These are phyloP conservation scores for Paramarasmius palmivorus DNA, from an alignment of 1,284 basidiomycete species.

Conservation along the genomic window DNA sequence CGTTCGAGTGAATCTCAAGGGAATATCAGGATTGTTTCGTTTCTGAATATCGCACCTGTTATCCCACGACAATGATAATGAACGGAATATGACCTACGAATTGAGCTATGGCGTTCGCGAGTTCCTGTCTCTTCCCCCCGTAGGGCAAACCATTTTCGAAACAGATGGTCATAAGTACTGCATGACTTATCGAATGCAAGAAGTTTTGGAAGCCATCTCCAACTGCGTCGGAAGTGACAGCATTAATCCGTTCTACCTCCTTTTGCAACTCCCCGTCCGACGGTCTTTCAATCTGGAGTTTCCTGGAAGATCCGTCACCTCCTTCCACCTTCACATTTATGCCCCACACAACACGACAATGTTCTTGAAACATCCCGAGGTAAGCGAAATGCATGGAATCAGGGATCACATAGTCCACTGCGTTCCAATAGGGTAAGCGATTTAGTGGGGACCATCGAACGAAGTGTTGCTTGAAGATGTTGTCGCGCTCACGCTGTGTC, in stretches of 20 bases:
- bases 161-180: constrained; percentile 1
- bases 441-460: not conserved
- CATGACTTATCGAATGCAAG: not conserved
- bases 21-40: no score
- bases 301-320: constrained; percentile 15
- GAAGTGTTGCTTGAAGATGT: not conserved
- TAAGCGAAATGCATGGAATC: constrained; percentile 37
- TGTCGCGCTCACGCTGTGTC: not conserved
- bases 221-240: not conserved
- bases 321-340: constrained; percentile 21
- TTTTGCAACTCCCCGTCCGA: not conserved
- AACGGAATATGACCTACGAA: not conserved
- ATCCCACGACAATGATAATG: no score
- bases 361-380: constrained; percentile 26
- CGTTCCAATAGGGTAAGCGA: constrained; percentile 35
- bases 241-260: not conserved
- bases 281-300: not conserved
- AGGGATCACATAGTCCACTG: constrained; percentile 27
- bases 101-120: not conserved
- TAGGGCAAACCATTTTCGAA: constrained; percentile 1
- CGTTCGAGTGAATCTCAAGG: no score
- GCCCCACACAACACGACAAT: no score
- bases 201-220: not conserved
- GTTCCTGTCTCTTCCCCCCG: not conserved
- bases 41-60: no score